phyloP scores from a whole-genome alignment of 371 early-diverging fungal species.

The Mortierella sp. region DNA sequence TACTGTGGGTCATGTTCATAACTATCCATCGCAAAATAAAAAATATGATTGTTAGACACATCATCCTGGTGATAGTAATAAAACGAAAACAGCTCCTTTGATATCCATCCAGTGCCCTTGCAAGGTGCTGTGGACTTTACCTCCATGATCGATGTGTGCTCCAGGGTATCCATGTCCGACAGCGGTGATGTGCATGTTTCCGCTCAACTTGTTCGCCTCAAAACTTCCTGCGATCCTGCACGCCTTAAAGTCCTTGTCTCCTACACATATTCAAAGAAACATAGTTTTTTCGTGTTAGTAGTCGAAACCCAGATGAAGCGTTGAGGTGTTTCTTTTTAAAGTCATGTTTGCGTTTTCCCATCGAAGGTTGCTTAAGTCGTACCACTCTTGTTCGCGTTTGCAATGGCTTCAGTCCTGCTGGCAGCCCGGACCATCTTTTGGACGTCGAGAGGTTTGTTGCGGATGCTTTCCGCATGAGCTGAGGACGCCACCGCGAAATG shows the following conservation, averaged over 20 bases:
- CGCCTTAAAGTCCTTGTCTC: conserved; percentile 56
- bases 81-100: neutral
- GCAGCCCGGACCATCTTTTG: conserved; percentile 41
- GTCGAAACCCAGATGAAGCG: neutral
- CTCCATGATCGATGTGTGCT: conserved; percentile 74
- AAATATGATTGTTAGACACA: neutral
- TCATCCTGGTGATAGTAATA: neutral
- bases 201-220: conserved; percentile 78
- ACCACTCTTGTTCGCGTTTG: conserved; percentile 14
- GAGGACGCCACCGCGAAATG: conserved; percentile 26
- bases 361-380: no score
- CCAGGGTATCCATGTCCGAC: conserved; percentile 90
- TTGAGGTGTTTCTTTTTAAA: neutral
- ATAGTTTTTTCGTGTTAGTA: neutral
- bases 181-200: conserved; percentile 93
- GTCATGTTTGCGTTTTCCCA: no score
- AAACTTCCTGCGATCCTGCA: conserved; percentile 86
- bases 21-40: conserved; percentile 58
- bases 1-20: conserved; percentile 94
- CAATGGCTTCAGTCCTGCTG: conserved; percentile 31
- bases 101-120: neutral
- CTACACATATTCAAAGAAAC: neutral
- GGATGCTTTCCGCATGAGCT: conserved; percentile 15
- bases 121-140: conserved; percentile 54
- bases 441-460: conserved; percentile 30